phyloP scores from a whole-genome alignment of 108 stramenopile genomes.

The Conticribra guillardii region DNA sequence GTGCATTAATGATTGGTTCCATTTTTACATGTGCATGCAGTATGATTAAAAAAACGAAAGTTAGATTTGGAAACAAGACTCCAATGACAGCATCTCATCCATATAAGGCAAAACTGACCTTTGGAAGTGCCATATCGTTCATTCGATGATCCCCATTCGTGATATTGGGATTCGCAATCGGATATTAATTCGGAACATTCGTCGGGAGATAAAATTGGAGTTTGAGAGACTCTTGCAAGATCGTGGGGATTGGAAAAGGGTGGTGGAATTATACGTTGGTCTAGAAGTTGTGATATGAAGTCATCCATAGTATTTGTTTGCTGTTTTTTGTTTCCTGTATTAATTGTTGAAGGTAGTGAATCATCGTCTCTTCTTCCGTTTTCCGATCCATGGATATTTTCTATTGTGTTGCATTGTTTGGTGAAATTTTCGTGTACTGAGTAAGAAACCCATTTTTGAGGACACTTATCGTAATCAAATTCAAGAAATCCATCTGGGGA shows the following conservation, averaged over 20 bases:
- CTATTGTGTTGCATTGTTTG: too few relatives aligned
- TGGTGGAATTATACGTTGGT: constrained; percentile 35
- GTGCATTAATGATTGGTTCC: too few relatives aligned
- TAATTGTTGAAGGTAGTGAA: too few relatives aligned
- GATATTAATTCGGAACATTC: constrained; percentile 33
- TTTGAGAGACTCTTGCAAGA: constrained; percentile 30
- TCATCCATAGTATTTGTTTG: constrained; percentile 16
- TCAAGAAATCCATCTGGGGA: constrained; percentile 28
- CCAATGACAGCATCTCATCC: too few relatives aligned
- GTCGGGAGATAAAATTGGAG: constrained; percentile 22
- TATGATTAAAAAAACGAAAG: too few relatives aligned
- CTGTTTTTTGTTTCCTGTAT: too few relatives aligned
- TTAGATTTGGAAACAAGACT: too few relatives aligned
- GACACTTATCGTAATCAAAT: constrained; percentile 19
- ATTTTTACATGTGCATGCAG: too few relatives aligned
- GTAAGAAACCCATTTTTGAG: constrained; percentile 19
- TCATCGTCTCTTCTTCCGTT: too few relatives aligned
- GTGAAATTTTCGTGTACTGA: constrained; percentile 3
- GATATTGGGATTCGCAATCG: constrained; percentile 41
- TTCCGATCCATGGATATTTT: too few relatives aligned
- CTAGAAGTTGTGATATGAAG: constrained; percentile 14
- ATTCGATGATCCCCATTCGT: constrained; percentile 23
- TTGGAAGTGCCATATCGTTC: constrained; percentile 46
- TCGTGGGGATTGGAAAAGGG: constrained; percentile 28
- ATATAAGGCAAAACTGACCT: too few relatives aligned